Conservation (phyloP, 2,329 filamentous ascomycete species). For the Xylariaceae sp. region DNA sequence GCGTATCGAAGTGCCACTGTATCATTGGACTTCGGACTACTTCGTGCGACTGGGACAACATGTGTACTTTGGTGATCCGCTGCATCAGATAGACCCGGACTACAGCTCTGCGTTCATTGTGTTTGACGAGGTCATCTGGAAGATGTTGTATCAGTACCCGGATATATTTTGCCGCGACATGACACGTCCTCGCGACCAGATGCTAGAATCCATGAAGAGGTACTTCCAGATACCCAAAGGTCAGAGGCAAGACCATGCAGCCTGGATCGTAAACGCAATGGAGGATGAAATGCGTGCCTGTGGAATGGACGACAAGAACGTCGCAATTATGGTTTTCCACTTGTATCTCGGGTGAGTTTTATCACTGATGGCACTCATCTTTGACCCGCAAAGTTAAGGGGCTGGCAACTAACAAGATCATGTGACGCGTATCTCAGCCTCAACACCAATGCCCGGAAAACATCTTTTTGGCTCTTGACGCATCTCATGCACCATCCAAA, state of each 20-base stretch:
- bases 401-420: too few species aligned
- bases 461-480: constrained; percentile 25
- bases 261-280: constrained; percentile 21
- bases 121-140: constrained; percentile 26
- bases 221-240: constrained; percentile 16
- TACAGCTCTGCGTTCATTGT: constrained; percentile 14
- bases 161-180: constrained; percentile 19
- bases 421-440: constrained; percentile 13
- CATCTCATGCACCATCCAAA: constrained; percentile 21
- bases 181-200: constrained; percentile 7
- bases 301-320: constrained; percentile 13
- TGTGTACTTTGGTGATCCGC: constrained; percentile 22
- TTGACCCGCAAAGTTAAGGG: too few species aligned
- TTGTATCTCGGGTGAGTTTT: constrained; percentile 13
- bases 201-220: constrained; percentile 9
- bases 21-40: constrained; percentile 22
- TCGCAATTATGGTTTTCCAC: constrained; percentile 18
- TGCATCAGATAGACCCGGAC: constrained; percentile 16
- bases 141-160: constrained; percentile 28
- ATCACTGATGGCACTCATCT: too few species aligned
- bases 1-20: constrained; percentile 13
- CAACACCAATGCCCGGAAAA: constrained; percentile 28
- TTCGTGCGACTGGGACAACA: constrained; percentile 18
- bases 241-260: constrained; percentile 4
- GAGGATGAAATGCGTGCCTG: constrained; percentile 20